Percentiles rank a stretch among this genome's conserved stretches.
phyloP scores from a whole-genome alignment of 1,284 basidiomycete species.

The Moesziomyces sp. region DNA sequence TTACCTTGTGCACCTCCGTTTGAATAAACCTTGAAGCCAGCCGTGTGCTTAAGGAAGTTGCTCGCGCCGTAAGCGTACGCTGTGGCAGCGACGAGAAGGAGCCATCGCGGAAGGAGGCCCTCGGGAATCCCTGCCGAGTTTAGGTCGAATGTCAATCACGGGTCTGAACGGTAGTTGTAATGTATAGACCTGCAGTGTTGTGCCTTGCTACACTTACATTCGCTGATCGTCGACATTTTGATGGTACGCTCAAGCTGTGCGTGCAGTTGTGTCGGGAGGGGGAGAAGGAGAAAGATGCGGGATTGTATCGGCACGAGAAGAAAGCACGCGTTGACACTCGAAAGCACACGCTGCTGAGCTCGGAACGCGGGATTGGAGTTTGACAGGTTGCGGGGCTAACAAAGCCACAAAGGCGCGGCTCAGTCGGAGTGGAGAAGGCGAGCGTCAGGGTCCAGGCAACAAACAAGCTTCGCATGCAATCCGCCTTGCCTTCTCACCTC shows the following conservation, averaged over 20 bases:
- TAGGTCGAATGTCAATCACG: neutral
- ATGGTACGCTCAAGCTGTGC: neutral
- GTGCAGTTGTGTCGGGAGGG: neutral
- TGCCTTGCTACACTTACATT: conserved; percentile 13
- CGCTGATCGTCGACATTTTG: conserved; percentile 25
- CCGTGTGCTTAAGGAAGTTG: conserved; percentile 54
- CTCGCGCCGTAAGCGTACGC: conserved; percentile 59
- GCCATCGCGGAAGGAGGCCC: conserved; percentile 60
- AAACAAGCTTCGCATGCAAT: neutral
- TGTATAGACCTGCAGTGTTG: too few relatives aligned
- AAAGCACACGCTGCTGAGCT: conserved; percentile 1
- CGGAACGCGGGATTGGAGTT: conserved; percentile 29
- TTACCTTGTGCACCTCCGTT: conserved; percentile 43
- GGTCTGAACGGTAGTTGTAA: too few relatives aligned
- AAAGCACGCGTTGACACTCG: neutral
- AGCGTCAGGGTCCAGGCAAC: conserved; percentile 19
- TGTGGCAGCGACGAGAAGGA: conserved; percentile 53
- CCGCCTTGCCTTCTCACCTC: neutral
- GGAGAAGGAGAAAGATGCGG: too few relatives aligned
- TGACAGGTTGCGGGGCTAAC: conserved; percentile 9
- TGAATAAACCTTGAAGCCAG: conserved; percentile 61
- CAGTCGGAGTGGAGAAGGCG: neutral
- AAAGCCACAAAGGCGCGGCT: too few relatives aligned
- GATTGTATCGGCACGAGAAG: too few relatives aligned
- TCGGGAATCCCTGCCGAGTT: conserved; percentile 40